phyloP scores from a whole-genome alignment of 257 asterid genomes.

The Marsdenia floribunda region DNA sequence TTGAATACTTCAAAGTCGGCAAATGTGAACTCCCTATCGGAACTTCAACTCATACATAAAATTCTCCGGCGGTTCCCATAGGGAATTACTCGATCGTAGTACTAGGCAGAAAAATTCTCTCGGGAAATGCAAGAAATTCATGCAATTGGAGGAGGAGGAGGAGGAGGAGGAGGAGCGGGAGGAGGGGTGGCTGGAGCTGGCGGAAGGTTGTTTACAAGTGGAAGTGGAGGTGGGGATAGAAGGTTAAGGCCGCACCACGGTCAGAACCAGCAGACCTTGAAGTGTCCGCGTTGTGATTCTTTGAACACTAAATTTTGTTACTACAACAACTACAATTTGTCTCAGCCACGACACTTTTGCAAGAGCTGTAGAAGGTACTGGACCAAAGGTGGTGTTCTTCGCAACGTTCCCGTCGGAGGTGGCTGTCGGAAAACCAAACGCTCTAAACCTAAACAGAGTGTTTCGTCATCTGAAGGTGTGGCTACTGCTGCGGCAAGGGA shows the following conservation, averaged over 20 bases:
- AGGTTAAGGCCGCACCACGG: slow-evolving; percentile 50
- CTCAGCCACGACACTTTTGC: slow-evolving; percentile 94
- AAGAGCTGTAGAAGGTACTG: slow-evolving; percentile 87
- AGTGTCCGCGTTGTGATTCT: slow-evolving; percentile 93
- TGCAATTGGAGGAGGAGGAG: slow-evolving; percentile 34
- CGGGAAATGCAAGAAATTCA: slow-evolving; percentile 60
- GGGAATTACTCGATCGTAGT: not conserved
- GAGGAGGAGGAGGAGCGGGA: slow-evolving; percentile 16
- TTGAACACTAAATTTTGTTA: slow-evolving; percentile 81
- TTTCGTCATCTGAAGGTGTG: slow-evolving; percentile 6
- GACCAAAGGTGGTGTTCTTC: slow-evolving; percentile 95
- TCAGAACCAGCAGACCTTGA: slow-evolving; percentile 42
- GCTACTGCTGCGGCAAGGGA: slow-evolving; percentile 14
- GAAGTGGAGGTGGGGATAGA: slow-evolving; percentile 43
- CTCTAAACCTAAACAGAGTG: slow-evolving; percentile 32
- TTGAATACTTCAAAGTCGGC: slow-evolving; percentile 10
- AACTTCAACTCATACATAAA: not conserved
- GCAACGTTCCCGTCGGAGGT: slow-evolving; percentile 92
- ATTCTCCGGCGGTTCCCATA: not conserved
- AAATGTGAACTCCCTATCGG: slow-evolving; percentile 17
- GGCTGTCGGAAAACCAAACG: slow-evolving; percentile 90
- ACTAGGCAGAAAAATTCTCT: not conserved
- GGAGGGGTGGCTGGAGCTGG: slow-evolving; percentile 17
- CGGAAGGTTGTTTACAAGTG: slow-evolving; percentile 30
- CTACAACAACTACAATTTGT: slow-evolving; percentile 80